These are phyloP conservation scores for Solanum chiquidenum DNA, from an alignment of 257 asterid genomes.

Conservation along the genomic window DNA sequence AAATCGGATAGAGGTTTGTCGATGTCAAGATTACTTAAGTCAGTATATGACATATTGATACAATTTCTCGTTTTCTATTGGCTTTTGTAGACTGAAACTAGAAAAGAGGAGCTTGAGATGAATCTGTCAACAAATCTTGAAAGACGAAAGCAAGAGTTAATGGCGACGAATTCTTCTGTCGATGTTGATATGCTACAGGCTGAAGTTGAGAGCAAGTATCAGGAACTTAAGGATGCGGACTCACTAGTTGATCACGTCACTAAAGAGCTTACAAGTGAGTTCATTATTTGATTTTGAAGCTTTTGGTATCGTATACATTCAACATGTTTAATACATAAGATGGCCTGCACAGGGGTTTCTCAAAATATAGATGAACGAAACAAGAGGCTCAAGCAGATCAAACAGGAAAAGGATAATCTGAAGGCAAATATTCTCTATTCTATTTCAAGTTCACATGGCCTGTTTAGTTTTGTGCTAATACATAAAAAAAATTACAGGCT, in stretches of 20 bases:
- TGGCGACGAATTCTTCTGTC: constrained; percentile 62
- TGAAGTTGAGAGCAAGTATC: constrained; percentile 76
- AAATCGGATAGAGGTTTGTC: constrained; percentile 81
- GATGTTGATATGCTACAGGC: constrained; percentile 57
- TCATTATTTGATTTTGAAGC: not conserved
- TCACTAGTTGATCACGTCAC: constrained; percentile 46
- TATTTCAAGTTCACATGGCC: constrained; percentile 6
- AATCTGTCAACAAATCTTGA: constrained; percentile 90
- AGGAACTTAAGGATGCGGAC: constrained; percentile 63
- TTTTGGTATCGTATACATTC: not conserved
- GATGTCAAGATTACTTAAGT: not conserved
- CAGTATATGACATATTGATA: not conserved
- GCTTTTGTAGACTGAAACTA: constrained; percentile 67
- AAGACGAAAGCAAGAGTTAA: constrained; percentile 87
- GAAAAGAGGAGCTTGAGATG: constrained; percentile 95
- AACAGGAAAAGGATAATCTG: constrained; percentile 52
- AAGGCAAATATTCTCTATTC: constrained; percentile 43
- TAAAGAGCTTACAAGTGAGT: constrained; percentile 65
- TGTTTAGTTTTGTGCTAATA: not conserved
- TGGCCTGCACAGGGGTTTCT: constrained; percentile 46
- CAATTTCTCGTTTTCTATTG: not conserved
- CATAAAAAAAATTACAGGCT: constrained; percentile 23
- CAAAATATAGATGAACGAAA: constrained; percentile 44
- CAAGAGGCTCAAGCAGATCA: constrained; percentile 54
- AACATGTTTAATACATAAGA: not conserved